Evolutionary conservation across 495 filamentous ascomycete genomes (phyloP).

Genomic region (Ascobolus immersus): DNA sequence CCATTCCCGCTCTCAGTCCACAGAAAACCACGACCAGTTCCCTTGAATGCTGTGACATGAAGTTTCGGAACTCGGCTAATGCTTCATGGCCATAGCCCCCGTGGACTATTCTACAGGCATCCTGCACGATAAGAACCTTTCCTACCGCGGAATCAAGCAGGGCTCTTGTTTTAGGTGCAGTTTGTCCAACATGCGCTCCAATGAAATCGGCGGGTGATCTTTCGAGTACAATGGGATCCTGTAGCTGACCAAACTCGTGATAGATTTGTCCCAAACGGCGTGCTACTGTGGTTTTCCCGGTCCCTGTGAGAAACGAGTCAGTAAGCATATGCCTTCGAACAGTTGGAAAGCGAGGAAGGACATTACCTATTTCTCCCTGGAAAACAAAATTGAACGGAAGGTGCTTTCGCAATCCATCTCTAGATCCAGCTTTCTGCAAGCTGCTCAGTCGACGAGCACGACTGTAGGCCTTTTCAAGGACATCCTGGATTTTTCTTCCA

Average conservation of each 20-base stretch:
- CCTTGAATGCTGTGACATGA: no score
- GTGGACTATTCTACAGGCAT: conserved; percentile 34
- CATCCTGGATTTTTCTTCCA: neutral
- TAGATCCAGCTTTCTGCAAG: no score
- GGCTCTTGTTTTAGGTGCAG: conserved; percentile 22
- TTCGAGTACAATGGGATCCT: conserved; percentile 27
- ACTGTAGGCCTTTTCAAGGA: neutral
- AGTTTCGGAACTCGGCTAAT: no score
- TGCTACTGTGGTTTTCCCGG: conserved; percentile 48
- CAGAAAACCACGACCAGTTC: no score
- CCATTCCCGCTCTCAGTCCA: no score
- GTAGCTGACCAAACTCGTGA: conserved; percentile 39
- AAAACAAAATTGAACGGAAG: conserved; percentile 1
- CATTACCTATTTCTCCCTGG: neutral
- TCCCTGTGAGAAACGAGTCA: conserved; percentile 21
- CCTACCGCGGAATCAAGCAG: conserved; percentile 24
- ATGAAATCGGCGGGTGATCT: conserved; percentile 34
- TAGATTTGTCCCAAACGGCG: conserved; percentile 44
- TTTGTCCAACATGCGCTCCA: conserved; percentile 28
- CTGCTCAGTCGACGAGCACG: neutral
- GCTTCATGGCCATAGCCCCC: no score
- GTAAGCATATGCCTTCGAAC: neutral
- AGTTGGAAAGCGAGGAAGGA: neutral
- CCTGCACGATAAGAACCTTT: conserved; percentile 38
- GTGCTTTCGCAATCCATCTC: no score